Percentiles rank a stretch among this genome's conserved stretches.
Conservation (phyloP, 495 filamentous ascomycete species). For the Aspergillus indologenus region DNA sequence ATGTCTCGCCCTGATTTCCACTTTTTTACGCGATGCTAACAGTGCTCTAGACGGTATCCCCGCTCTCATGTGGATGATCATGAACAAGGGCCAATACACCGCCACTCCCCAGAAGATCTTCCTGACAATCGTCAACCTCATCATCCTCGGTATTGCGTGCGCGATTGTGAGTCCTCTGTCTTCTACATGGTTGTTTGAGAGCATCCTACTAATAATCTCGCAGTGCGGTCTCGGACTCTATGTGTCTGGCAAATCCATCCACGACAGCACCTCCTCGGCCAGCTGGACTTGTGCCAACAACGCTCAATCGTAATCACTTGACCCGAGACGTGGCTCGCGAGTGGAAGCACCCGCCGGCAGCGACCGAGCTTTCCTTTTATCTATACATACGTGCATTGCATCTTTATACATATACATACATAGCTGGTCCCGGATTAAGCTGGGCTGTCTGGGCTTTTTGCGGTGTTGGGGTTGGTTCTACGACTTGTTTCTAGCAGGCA, state of each 20-base stretch:
- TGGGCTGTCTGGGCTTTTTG: constrained; percentile 1
- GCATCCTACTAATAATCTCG: not conserved
- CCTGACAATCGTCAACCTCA: constrained; percentile 32
- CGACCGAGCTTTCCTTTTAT: not conserved
- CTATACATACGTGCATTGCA: not conserved
- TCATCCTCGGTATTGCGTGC: constrained; percentile 29
- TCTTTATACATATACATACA: not conserved
- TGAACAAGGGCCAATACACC: constrained; percentile 35
- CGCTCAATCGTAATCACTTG: not conserved
- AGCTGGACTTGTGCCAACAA: constrained; percentile 7
- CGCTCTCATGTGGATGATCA: constrained; percentile 42
- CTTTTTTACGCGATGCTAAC: not conserved
- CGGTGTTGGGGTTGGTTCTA: constrained; percentile 2
- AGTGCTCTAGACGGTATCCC: constrained; percentile 26
- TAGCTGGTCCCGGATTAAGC: not conserved
- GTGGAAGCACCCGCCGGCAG: not conserved
- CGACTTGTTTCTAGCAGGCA: constrained; percentile 5
- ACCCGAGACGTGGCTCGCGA: too few relatives aligned
- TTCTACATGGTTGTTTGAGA: not conserved
- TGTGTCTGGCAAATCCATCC: constrained; percentile 2
- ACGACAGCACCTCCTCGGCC: constrained; percentile 4
- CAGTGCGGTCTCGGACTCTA: constrained; percentile 13
- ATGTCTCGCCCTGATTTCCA: not conserved
- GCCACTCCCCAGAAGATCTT: constrained; percentile 32
- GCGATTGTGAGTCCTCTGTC: constrained; percentile 29